Conservation (phyloP, 73 alveolate genomes). For the Paramecium octaurelia region DNA sequence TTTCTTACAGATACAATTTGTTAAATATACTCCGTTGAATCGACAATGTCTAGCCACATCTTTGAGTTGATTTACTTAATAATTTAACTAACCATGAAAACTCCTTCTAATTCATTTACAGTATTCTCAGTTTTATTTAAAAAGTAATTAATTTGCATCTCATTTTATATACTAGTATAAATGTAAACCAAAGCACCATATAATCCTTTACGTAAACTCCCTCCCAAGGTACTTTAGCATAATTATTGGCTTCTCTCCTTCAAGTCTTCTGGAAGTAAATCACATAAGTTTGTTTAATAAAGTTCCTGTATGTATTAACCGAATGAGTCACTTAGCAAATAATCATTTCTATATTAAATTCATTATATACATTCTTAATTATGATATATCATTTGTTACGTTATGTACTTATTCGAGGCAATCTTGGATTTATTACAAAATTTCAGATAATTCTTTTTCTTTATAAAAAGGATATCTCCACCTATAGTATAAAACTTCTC, state of each 20-base stretch:
- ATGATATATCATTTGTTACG: neutral
- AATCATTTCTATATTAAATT: neutral
- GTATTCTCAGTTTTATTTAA: slow-evolving; percentile 1
- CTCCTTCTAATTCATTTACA: slow-evolving; percentile 4
- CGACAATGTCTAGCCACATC: neutral
- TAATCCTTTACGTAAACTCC: slow-evolving; percentile 20
- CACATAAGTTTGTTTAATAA: neutral
- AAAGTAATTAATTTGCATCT: neutral
- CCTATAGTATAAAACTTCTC: slow-evolving; percentile 25
- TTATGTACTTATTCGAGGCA: neutral
- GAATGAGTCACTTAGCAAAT: neutral
- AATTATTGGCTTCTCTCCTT: neutral
- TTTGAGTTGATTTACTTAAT: neutral
- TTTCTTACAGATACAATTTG: neutral
- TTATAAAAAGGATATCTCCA: slow-evolving; percentile 29
- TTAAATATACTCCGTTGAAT: neutral
- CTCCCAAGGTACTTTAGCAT: neutral
- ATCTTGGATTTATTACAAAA: neutral
- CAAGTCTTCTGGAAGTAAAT: neutral
- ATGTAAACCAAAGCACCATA: slow-evolving; percentile 10
- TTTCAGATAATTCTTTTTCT: neutral
- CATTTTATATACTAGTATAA: neutral
- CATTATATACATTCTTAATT: neutral
- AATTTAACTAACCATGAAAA: neutral
- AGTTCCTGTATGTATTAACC: neutral